These are phyloP conservation scores for Apiospora malaysiana DNA, from an alignment of 2,329 filamentous ascomycete genomes.

Conservation along the genomic window DNA sequence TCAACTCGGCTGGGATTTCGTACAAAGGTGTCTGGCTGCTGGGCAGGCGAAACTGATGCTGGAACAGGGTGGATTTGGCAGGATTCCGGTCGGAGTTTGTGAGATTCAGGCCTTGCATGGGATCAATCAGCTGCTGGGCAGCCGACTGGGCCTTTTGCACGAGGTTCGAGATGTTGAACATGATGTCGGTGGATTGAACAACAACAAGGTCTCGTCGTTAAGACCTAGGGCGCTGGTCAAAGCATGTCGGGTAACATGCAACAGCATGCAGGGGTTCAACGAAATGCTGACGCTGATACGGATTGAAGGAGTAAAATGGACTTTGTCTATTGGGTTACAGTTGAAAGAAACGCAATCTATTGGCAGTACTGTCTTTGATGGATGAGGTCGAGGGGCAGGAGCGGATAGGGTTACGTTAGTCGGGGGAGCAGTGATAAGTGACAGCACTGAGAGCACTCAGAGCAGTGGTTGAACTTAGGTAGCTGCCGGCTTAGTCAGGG, in stretches of 20 bases:
- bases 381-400: conserved; percentile 4
- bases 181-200: conserved; percentile 44
- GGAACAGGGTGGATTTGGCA: conserved; percentile 91
- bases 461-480: too few relatives aligned
- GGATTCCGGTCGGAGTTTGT: conserved; percentile 79
- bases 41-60: conserved; percentile 94
- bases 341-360: neutral
- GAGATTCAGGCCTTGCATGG: conserved; percentile 76
- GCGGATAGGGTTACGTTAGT: neutral
- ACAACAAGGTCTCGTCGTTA: conserved; percentile 30
- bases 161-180: conserved; percentile 74
- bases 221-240: conserved; percentile 31
- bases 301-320: neutral
- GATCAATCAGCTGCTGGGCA: conserved; percentile 90
- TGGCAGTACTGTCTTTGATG: conserved; percentile 4
- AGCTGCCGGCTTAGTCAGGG: conserved; percentile 9
- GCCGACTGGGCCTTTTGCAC: conserved; percentile 78
- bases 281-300: neutral
- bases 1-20: conserved; percentile 96
- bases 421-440: neutral
- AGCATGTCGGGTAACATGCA: conserved; percentile 21
- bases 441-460: neutral
- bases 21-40: conserved; percentile 90
- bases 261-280: conserved; percentile 6
- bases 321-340: conserved; percentile 2